These are phyloP conservation scores for Ceratopteris richardii DNA, from an alignment of 75 land plant species.

Conservation along the genomic window DNA sequence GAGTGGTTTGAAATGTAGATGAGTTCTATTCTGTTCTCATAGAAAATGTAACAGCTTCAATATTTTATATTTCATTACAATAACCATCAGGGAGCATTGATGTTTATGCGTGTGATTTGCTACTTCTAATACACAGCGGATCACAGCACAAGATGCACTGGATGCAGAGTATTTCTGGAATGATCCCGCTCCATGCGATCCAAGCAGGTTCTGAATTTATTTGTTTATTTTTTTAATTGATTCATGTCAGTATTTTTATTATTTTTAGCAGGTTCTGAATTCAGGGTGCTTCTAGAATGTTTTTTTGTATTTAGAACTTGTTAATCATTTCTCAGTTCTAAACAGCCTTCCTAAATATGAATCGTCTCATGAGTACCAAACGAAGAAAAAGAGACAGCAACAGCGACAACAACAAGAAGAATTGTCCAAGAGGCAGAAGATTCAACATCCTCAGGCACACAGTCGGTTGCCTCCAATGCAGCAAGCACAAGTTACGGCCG, in stretches of 20 bases:
- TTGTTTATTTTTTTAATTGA: too few relatives aligned
- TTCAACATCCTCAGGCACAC: conserved; percentile 66
- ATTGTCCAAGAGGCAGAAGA: conserved; percentile 70
- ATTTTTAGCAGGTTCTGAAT: too few relatives aligned
- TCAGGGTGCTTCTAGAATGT: too few relatives aligned
- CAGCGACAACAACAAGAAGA: conserved; percentile 76
- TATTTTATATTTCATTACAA: too few relatives aligned
- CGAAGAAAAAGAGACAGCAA: conserved; percentile 89
- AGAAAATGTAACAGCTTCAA: too few relatives aligned
- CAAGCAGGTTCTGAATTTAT: conserved; percentile 51
- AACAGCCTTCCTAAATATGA: conserved; percentile 82
- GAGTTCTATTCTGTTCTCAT: too few relatives aligned
- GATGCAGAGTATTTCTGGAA: conserved; percentile 97
- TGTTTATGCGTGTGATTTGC: too few relatives aligned
- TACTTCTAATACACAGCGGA: conserved; percentile 67
- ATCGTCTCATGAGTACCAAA: conserved; percentile 90
- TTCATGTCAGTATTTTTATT: background rate
- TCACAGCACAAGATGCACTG: conserved; percentile 88
- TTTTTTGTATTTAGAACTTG: too few relatives aligned
- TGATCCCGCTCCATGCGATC: conserved; percentile 86
- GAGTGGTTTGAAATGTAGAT: too few relatives aligned
- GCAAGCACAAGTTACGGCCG: conserved; percentile 26
- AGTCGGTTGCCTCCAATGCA: conserved; percentile 73
- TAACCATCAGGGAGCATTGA: too few relatives aligned
- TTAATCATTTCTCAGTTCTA: background rate